phyloP scores from a whole-genome alignment of 2,329 filamentous ascomycete species.

The Teratosphaeria zuluensis region DNA sequence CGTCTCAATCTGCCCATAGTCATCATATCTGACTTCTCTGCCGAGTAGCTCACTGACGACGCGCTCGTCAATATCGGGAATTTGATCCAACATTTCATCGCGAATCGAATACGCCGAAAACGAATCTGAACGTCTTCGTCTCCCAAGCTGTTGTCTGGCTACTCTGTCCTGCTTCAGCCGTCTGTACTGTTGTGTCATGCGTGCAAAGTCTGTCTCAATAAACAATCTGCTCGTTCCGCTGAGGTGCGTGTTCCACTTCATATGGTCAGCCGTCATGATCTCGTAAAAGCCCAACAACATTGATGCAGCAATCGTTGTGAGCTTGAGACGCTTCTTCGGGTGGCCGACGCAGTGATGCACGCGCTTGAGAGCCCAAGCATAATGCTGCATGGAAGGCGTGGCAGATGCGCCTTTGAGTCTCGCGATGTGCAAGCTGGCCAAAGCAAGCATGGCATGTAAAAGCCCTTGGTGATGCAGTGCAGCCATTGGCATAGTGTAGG shows the following conservation, averaged over 20 bases:
- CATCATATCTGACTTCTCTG: slow-evolving; percentile 47
- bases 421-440: slow-evolving; percentile 80
- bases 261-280: slow-evolving; percentile 86
- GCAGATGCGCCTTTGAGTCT: slow-evolving; percentile 64
- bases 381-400: slow-evolving; percentile 81
- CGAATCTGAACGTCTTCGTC: not conserved
- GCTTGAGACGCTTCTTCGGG: slow-evolving; percentile 57
- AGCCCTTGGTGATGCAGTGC: slow-evolving; percentile 78
- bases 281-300: slow-evolving; percentile 85
- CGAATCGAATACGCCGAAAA: slow-evolving; percentile 2
- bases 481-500: slow-evolving; percentile 71
- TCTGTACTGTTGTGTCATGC: slow-evolving; percentile 63
- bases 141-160: slow-evolving; percentile 24
- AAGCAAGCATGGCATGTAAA: slow-evolving; percentile 79
- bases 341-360: slow-evolving; percentile 67
- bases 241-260: slow-evolving; percentile 91
- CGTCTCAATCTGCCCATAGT: slow-evolving; percentile 43
- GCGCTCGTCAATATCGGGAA: slow-evolving; percentile 43
- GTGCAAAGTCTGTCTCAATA: slow-evolving; percentile 67
- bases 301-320: slow-evolving; percentile 79
- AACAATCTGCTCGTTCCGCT: slow-evolving; percentile 75
- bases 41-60: slow-evolving; percentile 51
- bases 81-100: slow-evolving; percentile 24
- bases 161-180: slow-evolving; percentile 47
- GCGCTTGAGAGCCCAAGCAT: slow-evolving; percentile 72